Evolutionary conservation across 2,329 filamentous ascomycete genomes (phyloP).

Genomic region (Ophiostoma australiae): DNA sequence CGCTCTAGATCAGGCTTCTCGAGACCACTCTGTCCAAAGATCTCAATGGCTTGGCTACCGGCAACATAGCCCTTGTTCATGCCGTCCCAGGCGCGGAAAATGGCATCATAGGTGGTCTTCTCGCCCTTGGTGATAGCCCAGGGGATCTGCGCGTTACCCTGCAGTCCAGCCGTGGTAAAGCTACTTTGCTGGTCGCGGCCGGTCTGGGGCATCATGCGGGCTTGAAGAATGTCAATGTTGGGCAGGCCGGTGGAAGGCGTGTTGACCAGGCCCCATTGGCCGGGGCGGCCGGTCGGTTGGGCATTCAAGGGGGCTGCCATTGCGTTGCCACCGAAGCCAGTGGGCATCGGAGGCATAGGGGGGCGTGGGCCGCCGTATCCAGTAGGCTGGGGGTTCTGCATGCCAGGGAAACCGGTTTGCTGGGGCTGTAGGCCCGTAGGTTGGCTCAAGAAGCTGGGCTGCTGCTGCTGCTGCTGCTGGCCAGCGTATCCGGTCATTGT

Average conservation of each 20-base stretch:
- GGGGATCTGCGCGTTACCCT: slow-evolving; percentile 91
- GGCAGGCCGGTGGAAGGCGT: slow-evolving; percentile 82
- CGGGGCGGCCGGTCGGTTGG: slow-evolving; percentile 89
- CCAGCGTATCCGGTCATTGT: slow-evolving; percentile 66
- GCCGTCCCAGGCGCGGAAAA: slow-evolving; percentile 96
- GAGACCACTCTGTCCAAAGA: slow-evolving; percentile 92
- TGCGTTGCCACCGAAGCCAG: slow-evolving; percentile 59
- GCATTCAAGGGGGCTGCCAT: slow-evolving; percentile 68
- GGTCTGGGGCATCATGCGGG: slow-evolving; percentile 94
- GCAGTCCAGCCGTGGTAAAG: slow-evolving; percentile 80
- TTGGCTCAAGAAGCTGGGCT: slow-evolving; percentile 54
- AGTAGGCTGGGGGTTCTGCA: slow-evolving; percentile 62
- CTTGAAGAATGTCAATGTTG: slow-evolving; percentile 87
- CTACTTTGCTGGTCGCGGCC: slow-evolving; percentile 64
- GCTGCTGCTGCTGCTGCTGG: slow-evolving; percentile 46
- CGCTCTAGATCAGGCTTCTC: slow-evolving; percentile 85
- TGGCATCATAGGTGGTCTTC: slow-evolving; percentile 90
- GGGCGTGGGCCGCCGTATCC: slow-evolving; percentile 78
- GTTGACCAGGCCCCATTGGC: slow-evolving; percentile 98
- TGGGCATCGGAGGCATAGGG: slow-evolving; percentile 77
- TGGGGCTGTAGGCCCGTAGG: slow-evolving; percentile 59
- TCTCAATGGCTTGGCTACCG: slow-evolving; percentile 90
- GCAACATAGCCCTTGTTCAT: slow-evolving; percentile 87
- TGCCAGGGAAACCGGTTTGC: slow-evolving; percentile 62
- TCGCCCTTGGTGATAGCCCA: slow-evolving; percentile 99